Evolutionary conservation across 2,329 filamentous ascomycete species (phyloP).

Genomic region (Diaporthe sp.): DNA sequence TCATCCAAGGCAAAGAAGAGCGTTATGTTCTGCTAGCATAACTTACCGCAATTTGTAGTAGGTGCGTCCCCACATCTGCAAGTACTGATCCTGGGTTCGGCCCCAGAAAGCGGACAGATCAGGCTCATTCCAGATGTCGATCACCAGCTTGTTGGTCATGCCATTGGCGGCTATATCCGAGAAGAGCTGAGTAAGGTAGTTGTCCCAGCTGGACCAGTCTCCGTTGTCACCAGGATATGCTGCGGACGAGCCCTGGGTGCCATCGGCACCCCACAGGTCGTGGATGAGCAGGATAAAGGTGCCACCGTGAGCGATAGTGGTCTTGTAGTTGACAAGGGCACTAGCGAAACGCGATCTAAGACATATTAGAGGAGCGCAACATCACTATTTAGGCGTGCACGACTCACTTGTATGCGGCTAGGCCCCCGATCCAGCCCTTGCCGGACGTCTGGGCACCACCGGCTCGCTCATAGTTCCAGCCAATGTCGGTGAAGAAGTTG

Average conservation of each 20-base stretch:
- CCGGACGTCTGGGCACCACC: conserved; percentile 43
- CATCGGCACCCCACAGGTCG: conserved; percentile 63
- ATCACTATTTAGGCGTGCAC: neutral
- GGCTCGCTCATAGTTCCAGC: conserved; percentile 44
- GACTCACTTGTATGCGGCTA: conserved; percentile 39
- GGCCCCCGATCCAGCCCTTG: conserved; percentile 43
- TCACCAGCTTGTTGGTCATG: conserved; percentile 54
- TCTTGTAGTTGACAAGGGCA: conserved; percentile 60
- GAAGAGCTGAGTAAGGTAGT: conserved; percentile 56
- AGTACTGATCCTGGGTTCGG: conserved; percentile 54
- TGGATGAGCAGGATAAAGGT: conserved; percentile 61
- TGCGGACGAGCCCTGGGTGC: conserved; percentile 52
- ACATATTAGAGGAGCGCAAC: neutral
- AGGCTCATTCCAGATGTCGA: conserved; percentile 69
- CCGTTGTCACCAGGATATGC: conserved; percentile 63
- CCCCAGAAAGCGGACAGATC: conserved; percentile 56
- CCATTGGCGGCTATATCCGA: conserved; percentile 52
- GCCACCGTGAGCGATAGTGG: conserved; percentile 56
- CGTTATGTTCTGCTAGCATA: neutral
- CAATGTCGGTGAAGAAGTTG: conserved; percentile 43
- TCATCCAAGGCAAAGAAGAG: no score
- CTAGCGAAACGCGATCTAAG: conserved; percentile 55
- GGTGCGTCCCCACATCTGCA: conserved; percentile 53
- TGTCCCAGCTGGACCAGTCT: conserved; percentile 61
- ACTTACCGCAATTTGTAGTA: conserved; percentile 50